Evolutionary conservation across 163 green algal genomes (phyloP).

Genomic region (Coccomyxa subellipsoidea): DNA sequence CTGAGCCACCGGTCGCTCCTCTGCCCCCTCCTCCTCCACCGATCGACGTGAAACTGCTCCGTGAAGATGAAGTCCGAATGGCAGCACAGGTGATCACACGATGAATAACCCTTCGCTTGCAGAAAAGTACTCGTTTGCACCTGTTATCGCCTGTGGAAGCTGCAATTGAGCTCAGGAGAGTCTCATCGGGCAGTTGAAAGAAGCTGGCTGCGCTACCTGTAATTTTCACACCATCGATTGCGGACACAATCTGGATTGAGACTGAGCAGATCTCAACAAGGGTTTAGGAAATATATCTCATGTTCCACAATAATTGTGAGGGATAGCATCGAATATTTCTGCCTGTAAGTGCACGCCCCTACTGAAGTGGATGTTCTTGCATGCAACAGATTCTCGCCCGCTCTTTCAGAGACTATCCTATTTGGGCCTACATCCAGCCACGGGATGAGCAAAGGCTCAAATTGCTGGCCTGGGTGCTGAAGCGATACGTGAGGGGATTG

Average conservation of each 20-base stretch:
- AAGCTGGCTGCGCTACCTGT: neutral
- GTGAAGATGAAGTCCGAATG: neutral
- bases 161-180: neutral
- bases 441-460: neutral
- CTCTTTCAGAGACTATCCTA: neutral
- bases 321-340: too few species aligned
- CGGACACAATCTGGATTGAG: too few species aligned
- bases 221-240: too few species aligned
- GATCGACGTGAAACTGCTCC: neutral
- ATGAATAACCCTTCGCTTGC: too few species aligned
- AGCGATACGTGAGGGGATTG: neutral
- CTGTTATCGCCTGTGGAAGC: neutral
- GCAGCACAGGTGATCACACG: neutral
- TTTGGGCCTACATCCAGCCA: neutral
- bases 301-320: too few species aligned
- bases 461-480: neutral
- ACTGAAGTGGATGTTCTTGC: neutral
- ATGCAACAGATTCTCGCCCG: neutral
- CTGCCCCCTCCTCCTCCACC: neutral
- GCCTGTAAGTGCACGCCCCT: too few species aligned
- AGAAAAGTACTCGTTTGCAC: too few species aligned
- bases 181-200: neutral
- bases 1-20: too few species aligned
- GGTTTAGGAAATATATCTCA: too few species aligned
- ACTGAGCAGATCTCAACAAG: too few species aligned